Conservation (phyloP, 2,329 filamentous ascomycete species). For the Dichotomopilus funicola region DNA sequence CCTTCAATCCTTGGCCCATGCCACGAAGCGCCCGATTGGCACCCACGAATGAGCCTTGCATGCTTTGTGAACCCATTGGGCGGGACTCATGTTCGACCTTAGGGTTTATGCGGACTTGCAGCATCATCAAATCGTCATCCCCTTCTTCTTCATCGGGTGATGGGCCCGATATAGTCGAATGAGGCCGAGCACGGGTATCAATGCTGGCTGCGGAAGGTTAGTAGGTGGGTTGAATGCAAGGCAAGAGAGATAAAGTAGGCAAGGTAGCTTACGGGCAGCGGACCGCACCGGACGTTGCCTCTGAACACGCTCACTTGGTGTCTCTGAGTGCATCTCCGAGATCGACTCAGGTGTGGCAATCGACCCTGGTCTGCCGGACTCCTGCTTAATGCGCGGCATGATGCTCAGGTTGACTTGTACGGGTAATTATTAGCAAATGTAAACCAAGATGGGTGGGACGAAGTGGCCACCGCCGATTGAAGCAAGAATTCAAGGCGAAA, state of each 20-base stretch:
- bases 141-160: slow-evolving; percentile 14
- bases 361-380: neutral
- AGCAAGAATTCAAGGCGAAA: too few relatives aligned
- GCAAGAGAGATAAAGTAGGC: neutral
- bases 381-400: slow-evolving; percentile 11
- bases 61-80: slow-evolving; percentile 9
- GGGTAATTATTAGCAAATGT: neutral
- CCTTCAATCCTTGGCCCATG: slow-evolving; percentile 58
- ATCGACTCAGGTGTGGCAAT: neutral
- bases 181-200: slow-evolving; percentile 17
- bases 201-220: slow-evolving; percentile 25
- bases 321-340: slow-evolving; percentile 1
- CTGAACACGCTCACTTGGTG: slow-evolving; percentile 7
- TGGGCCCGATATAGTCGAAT: neutral
- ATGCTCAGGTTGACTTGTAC: neutral
- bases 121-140: slow-evolving; percentile 23
- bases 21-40: slow-evolving; percentile 39
- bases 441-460: neutral
- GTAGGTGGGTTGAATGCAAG: neutral
- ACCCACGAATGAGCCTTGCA: slow-evolving; percentile 27
- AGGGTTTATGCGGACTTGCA: slow-evolving; percentile 23
- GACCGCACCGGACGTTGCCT: slow-evolving; percentile 16
- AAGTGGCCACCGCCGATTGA: neutral
- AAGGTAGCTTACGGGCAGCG: slow-evolving; percentile 18
- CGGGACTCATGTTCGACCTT: slow-evolving; percentile 5